Conservation (phyloP, 192 early-diverging fungal genomes). For the Linnemannia schmuckeri region DNA sequence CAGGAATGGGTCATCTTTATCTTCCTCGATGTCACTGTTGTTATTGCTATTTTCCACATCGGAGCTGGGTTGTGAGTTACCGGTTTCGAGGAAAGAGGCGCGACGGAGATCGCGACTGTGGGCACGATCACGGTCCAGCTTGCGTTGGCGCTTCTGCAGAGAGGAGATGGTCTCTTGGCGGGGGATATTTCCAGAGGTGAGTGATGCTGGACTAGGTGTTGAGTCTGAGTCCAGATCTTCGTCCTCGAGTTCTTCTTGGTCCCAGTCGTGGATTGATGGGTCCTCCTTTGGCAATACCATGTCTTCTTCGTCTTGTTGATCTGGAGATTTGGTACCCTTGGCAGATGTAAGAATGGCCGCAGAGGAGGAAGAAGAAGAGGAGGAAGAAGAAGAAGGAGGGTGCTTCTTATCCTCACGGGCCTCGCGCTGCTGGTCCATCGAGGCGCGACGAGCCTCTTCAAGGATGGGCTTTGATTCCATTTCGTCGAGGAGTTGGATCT, state of each 20-base stretch:
- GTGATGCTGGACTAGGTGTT: background rate
- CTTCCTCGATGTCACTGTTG: background rate
- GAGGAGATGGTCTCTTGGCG: background rate
- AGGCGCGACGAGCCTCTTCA: constrained; percentile 20
- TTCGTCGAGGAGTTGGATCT: constrained; percentile 41
- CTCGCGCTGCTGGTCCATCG: background rate
- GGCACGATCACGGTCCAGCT: background rate
- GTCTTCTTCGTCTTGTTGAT: background rate
- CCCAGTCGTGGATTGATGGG: constrained; percentile 49
- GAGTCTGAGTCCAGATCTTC: constrained; percentile 21
- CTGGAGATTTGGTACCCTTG: background rate
- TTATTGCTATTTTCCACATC: background rate
- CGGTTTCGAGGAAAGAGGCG: background rate
- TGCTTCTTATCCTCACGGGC: background rate
- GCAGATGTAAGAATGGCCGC: background rate
- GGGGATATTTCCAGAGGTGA: background rate
- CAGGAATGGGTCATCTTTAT: constrained; percentile 6
- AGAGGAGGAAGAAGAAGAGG: background rate
- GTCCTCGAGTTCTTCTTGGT: constrained; percentile 50
- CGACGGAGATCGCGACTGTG: background rate
- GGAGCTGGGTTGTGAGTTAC: background rate
- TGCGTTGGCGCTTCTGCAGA: background rate
- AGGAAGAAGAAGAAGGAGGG: background rate
- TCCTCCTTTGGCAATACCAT: constrained; percentile 36
- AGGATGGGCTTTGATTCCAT: constrained; percentile 31